Base-by-base conservation (phyloP, 192 early-diverging fungal genomes). In the Allomyces arbusculus region DNA sequence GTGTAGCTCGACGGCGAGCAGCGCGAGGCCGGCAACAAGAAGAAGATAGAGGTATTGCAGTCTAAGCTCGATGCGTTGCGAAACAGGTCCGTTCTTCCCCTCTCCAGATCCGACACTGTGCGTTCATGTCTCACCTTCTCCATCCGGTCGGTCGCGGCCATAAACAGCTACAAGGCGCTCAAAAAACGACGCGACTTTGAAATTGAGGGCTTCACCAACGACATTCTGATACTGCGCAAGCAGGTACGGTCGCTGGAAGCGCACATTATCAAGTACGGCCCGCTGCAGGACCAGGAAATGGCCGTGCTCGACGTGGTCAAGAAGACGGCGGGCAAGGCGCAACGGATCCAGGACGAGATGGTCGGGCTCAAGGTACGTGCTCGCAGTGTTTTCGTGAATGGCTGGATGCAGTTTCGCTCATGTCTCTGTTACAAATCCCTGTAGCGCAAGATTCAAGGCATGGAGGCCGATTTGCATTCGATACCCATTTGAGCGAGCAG, bases 151-250 rank as follows among this genome's bases (percentile, higher is more conserved):
- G 12, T n/a, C 28, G 43, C 43, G 28, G 28, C 63, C 10, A 33
- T n/a, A 19, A 44, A 24, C 61, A 85, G 79, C 45, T 84, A 85
- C 67, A 65, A 66, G 23, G 23, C 77, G 0, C 65, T 85, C 44
- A 76, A 78, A 63, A 76, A 75, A 6, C 75, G 83, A 10, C 73
- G 83, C 10, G 76, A 85, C 69, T 78, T 71, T 62, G 83, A 85
- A 69, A 82, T 85, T 65, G 83, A 85, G 67, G 83, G 83, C 10
- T 85, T 85, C 69, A 84, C 83, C 0, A 82, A 79, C 69, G 83
- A 85, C 66, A 85, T 85, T 63, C 24, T 76, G 3, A 65, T 61
- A 23, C 66, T 85, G 40, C 72, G 83, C 23, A 75, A 77, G 55
- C 77, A 84, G 66, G 67, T 85, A 26, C 76, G 73, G 50, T 26